phyloP scores from a whole-genome alignment of 2,329 filamentous ascomycete genomes.

The Fusarium nisikadoi region DNA sequence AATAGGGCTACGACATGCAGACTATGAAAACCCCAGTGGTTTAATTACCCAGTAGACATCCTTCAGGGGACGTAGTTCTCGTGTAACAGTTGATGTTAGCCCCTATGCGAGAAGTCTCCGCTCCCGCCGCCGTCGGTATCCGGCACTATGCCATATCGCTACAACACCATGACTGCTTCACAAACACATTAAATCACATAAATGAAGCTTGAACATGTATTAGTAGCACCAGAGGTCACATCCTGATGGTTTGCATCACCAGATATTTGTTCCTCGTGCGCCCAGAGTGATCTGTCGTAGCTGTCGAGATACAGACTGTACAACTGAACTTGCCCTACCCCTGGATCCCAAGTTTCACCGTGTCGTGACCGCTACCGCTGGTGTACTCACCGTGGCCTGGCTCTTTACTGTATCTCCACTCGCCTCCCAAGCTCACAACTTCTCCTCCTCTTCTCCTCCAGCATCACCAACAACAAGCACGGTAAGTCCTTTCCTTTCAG shows the following conservation, averaged over 20 bases:
- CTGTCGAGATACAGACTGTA: not conserved
- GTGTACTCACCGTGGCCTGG: not conserved
- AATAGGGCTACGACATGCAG: not conserved
- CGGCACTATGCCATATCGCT: not conserved
- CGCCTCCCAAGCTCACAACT: not conserved
- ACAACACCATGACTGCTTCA: not conserved
- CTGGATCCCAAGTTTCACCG: slow-evolving; percentile 5
- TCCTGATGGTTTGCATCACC: not conserved
- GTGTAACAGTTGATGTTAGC: not conserved
- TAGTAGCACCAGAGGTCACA: not conserved
- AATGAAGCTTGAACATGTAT: not conserved
- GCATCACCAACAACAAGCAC: slow-evolving; percentile 5
- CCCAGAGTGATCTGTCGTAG: not conserved
- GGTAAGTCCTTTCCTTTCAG: not conserved
- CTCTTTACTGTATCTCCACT: not conserved
- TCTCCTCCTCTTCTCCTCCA: not conserved
- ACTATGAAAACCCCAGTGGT: not conserved
- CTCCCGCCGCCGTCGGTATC: not conserved
- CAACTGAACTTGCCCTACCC: not conserved
- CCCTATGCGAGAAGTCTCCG: not conserved
- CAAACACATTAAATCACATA: not conserved
- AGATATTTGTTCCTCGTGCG: not conserved
- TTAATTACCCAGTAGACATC: not conserved
- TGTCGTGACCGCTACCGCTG: not conserved
- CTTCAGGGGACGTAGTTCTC: not conserved